phyloP scores from a whole-genome alignment of 306 rosid genomes.

The Spatholobus suberectus region DNA sequence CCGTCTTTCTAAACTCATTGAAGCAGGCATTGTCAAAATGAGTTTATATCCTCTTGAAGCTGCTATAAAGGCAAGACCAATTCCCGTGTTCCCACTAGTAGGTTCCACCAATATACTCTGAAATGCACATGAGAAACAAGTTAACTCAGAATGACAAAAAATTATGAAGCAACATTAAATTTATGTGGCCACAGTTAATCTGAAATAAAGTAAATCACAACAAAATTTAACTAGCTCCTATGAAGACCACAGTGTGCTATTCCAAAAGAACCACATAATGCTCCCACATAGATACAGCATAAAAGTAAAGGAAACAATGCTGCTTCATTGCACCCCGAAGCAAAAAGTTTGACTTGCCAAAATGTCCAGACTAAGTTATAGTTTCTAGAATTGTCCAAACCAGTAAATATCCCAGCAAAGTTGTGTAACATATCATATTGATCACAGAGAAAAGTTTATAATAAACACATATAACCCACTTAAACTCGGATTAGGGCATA shows the following conservation, averaged over 20 bases:
- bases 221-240: not conserved
- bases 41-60: slow-evolving; percentile 97
- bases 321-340: slow-evolving; percentile 12
- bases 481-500: slow-evolving; percentile 9
- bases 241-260: not conserved
- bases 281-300: not conserved
- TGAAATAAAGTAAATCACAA: slow-evolving; percentile 31
- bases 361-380: not conserved
- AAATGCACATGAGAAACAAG: slow-evolving; percentile 39
- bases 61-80: slow-evolving; percentile 97
- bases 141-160: slow-evolving; percentile 36
- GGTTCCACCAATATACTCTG: slow-evolving; percentile 97
- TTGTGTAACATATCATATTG: slow-evolving; percentile 1
- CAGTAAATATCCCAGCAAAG: not conserved
- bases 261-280: not conserved
- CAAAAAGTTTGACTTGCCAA: slow-evolving; percentile 14
- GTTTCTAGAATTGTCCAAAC: slow-evolving; percentile 37
- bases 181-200: slow-evolving; percentile 13
- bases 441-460: not conserved
- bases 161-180: slow-evolving; percentile 29
- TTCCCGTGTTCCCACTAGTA: slow-evolving; percentile 98
- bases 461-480: not conserved
- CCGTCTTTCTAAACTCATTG: slow-evolving; percentile 98
- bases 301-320: not conserved
- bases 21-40: slow-evolving; percentile 95